These are phyloP conservation scores for Wallemia hederae DNA, from an alignment of 1,284 basidiomycete species.

Conservation along the genomic window DNA sequence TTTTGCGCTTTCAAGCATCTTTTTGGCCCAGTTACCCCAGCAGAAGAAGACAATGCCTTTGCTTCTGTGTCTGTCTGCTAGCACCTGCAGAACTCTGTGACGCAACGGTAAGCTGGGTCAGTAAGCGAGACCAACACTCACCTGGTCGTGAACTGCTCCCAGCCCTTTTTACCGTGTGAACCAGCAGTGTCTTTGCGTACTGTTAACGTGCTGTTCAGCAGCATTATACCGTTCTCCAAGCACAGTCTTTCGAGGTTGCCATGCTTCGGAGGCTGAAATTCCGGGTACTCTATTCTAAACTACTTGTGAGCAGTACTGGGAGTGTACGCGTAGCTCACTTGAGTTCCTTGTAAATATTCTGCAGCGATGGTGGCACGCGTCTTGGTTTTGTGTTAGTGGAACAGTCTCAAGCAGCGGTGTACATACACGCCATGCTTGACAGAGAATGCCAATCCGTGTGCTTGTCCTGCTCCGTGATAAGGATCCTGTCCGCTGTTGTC, in stretches of 20 bases:
- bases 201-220: conserved; percentile 15
- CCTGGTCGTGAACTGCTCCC: conserved; percentile 15
- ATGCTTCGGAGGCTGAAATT: conserved; percentile 5
- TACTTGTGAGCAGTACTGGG: neutral
- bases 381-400: neutral
- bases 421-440: conserved; percentile 7
- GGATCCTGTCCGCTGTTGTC: conserved; percentile 16
- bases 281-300: conserved; percentile 4
- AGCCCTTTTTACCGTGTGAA: conserved; percentile 14
- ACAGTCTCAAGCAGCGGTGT: neutral
- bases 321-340: neutral
- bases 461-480: conserved; percentile 15
- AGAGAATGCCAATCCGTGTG: conserved; percentile 13
- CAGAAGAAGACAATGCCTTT: conserved; percentile 1
- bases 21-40: neutral
- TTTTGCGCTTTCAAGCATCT: neutral
- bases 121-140: conserved; percentile 5
- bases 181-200: conserved; percentile 12
- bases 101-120: neutral
- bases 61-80: neutral
- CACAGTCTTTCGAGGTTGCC: conserved; percentile 14
- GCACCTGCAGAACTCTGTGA: neutral
- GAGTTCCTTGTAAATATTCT: neutral
- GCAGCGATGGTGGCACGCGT: neutral
- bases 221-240: conserved; percentile 12